Base-by-base conservation (phyloP, 306 rosid species). In the Vicia sativa region DNA sequence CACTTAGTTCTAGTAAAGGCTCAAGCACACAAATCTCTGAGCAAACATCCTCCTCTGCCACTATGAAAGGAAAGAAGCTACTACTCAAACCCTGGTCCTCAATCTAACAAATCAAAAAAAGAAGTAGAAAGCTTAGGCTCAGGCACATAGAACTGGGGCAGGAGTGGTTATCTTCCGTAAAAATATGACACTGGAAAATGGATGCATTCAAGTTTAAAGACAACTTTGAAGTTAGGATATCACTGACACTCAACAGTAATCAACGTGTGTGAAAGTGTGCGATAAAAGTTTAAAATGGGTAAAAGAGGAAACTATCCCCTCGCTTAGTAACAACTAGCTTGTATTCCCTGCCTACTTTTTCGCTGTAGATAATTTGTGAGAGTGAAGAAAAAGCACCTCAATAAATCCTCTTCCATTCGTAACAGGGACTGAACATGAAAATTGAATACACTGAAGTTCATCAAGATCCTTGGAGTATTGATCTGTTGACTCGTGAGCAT, bases 61-160 rank as follows among this genome's bases (percentile, higher is more conserved):
- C 98, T 74, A 92, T 78, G 74, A 92, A 89, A 52, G 98, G 98
- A 77, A 87, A 89, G 75, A 79, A 92, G 77, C 88, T 87, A 83
- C 93, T 83, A 77, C 98, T 81, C 45, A 86, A 84, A 67, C 93
- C 96, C 84, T 86, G 89, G 84, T 90, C 96, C 78, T 92, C 98
- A 72, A 89, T 86, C 98, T 92, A 83, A 77, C 44, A 62, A 64
- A 70, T 68, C 28, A 67, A 42, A 46, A 29, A 67, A 19, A 29
- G 18, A 65, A 75, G 48, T 34, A 71, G 57, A 54, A 61, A 66
- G 45, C 48, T 74, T 45, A 53, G 61, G 53, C 54, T 74, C 53
- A 54, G 80, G 35, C 42, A 66, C 55, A 29, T 67, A 73, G 61
- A 67, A 72, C n/a, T 56, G 49, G 14, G 57, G 34, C 26, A 68